These are phyloP conservation scores for Phytophthora uliginosa DNA, from an alignment of 352 stramenopile genomes.

Conservation along the genomic window DNA sequence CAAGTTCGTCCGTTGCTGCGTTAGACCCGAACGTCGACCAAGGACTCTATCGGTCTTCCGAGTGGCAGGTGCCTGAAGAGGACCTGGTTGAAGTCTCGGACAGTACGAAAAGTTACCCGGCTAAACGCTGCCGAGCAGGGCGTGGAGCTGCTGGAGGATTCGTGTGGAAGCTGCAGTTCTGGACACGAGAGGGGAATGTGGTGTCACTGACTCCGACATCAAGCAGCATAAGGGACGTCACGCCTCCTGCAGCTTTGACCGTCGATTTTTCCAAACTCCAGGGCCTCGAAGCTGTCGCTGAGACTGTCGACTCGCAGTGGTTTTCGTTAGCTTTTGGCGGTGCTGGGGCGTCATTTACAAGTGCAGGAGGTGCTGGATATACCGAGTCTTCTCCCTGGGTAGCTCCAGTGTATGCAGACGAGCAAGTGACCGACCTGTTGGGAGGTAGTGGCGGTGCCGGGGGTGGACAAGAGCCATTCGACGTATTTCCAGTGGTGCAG, in stretches of 20 bases:
- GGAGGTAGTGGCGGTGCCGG: slow-evolving; percentile 94
- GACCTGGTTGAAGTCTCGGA: slow-evolving; percentile 45
- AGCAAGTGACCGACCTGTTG: slow-evolving; percentile 82
- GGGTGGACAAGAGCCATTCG: slow-evolving; percentile 85
- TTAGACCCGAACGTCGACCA: slow-evolving; percentile 27
- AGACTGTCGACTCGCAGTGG: slow-evolving; percentile 72
- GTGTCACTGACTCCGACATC: slow-evolving; percentile 84
- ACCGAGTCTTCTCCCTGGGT: slow-evolving; percentile 26
- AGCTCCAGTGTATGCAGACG: slow-evolving; percentile 47
- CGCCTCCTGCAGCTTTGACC: slow-evolving; percentile 47
- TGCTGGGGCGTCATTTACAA: slow-evolving; percentile 73
- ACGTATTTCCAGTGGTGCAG: slow-evolving; percentile 71
- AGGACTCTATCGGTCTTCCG: slow-evolving; percentile 47
- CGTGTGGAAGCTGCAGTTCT: slow-evolving; percentile 94
- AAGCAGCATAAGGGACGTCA: slow-evolving; percentile 31
- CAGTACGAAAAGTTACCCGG: slow-evolving; percentile 55
- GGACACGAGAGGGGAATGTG: slow-evolving; percentile 87
- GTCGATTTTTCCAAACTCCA: slow-evolving; percentile 52
- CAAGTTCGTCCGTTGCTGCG: slow-evolving; percentile 43
- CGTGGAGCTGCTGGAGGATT: slow-evolving; percentile 82
- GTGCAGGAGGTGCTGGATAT: slow-evolving; percentile 69
- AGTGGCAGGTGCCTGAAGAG: slow-evolving; percentile 70
- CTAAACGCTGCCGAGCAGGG: slow-evolving; percentile 89
- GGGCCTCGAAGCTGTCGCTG: slow-evolving; percentile 61
- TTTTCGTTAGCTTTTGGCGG: slow-evolving; percentile 95